Conservation (phyloP, 176 grass and related monocot genomes). For the Phoenix roebelenii region DNA sequence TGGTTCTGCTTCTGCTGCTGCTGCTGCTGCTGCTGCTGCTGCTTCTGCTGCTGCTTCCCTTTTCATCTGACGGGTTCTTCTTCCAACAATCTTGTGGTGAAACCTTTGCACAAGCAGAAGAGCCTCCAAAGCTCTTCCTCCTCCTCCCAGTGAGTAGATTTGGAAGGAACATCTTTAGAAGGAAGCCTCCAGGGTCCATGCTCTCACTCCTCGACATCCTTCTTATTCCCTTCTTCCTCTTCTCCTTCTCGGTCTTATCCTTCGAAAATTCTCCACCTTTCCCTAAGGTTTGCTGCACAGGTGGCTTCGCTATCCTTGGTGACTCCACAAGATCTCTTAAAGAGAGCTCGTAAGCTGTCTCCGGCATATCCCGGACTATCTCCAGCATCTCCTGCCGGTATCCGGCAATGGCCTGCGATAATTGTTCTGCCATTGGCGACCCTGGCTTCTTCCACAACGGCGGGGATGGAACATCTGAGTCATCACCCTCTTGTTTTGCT, state of each 20-base stretch:
- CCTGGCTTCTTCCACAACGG: conserved; percentile 23
- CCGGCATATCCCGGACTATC: conserved; percentile 54
- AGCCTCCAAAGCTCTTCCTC: conserved; percentile 34
- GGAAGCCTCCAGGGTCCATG: conserved; percentile 36
- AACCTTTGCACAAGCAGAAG: conserved; percentile 4
- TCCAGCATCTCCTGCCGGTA: conserved; percentile 83
- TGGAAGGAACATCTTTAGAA: conserved; percentile 64
- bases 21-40: conserved; percentile 21
- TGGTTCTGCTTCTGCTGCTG: conserved; percentile 20
- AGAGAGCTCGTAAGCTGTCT: conserved; percentile 62
- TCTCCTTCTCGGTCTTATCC: conserved; percentile 15
- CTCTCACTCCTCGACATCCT: conserved; percentile 45
- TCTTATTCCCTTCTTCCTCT: conserved; percentile 23
- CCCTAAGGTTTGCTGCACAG: background rate
- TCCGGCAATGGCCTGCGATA: conserved; percentile 40
- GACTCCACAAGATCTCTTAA: conserved; percentile 82
- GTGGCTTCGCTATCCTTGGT: background rate
- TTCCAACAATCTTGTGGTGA: conserved; percentile 59
- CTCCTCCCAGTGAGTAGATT: conserved; percentile 33
- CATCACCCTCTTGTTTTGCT: conserved; percentile 19
- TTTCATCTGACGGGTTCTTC: conserved; percentile 47
- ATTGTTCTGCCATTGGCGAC: background rate
- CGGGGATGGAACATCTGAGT: conserved; percentile 33
- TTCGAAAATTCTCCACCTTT: conserved; percentile 14
- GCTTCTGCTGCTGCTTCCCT: conserved; percentile 29